Conservation (phyloP, 306 rosid species). For the Quercus suber region DNA sequence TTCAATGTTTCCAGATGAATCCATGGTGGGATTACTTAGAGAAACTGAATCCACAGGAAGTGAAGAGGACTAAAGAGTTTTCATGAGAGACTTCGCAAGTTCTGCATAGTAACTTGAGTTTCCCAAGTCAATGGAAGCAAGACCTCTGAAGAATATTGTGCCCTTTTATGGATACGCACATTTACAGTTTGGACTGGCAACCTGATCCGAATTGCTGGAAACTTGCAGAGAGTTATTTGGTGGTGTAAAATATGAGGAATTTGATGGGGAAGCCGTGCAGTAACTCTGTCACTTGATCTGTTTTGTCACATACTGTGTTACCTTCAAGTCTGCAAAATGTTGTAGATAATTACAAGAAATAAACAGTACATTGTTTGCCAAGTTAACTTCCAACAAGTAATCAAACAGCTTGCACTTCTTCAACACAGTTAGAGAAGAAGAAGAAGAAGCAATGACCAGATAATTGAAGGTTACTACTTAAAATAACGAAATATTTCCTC, state of each 20-base stretch:
- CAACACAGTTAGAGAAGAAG: neutral
- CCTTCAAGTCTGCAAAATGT: slow-evolving; percentile 40
- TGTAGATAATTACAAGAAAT: neutral
- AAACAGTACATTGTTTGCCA: neutral
- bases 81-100: slow-evolving; percentile 25
- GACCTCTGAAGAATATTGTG: slow-evolving; percentile 52
- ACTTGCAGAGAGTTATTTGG: slow-evolving; percentile 27
- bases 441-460: neutral
- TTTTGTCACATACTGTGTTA: slow-evolving; percentile 47
- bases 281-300: slow-evolving; percentile 15
- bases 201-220: slow-evolving; percentile 31
- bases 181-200: slow-evolving; percentile 57
- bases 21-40: slow-evolving; percentile 30
- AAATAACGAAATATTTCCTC: slow-evolving; percentile 9
- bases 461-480: neutral
- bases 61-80: neutral
- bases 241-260: slow-evolving; percentile 22
- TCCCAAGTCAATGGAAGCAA: slow-evolving; percentile 42
- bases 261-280: slow-evolving; percentile 33
- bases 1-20: slow-evolving; percentile 30
- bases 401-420: neutral
- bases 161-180: slow-evolving; percentile 70
- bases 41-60: slow-evolving; percentile 50
- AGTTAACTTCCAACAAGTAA: neutral
- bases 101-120: slow-evolving; percentile 17